Base-by-base conservation (phyloP, 1,284 basidiomycete species). In the Fistulinella staudtii region DNA sequence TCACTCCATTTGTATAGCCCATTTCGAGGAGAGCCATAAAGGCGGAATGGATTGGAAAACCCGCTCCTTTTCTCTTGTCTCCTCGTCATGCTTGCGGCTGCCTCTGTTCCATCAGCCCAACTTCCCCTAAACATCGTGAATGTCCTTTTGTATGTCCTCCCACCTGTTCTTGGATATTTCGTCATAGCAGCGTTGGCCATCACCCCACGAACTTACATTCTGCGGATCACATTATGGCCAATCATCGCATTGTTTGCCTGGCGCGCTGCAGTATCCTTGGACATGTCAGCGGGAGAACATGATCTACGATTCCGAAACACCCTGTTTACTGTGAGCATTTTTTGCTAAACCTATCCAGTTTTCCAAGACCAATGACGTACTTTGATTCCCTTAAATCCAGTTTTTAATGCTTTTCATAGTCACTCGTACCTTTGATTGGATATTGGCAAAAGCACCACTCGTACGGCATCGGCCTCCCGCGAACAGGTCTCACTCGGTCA, bases 141-240 rank as follows among this genome's bases (percentile, higher is more conserved):
- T 15, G 31, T 36, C 30, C 14, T 23, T 13, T 46, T 6, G 1
- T 49, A 67, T 48, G 41, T 74, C 37, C 47, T 72, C 8, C 72
- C 72, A 5, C 64, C 72, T 2, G 23, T 75, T 2, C 17, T 73
- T 11, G 66, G 66, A 45, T 76, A 76, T 57, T 74, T 74, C 58
- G 51, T 56, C 11, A 66, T 68, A 22, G 77, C 78, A 14, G 54
- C 72, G 11, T 67, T 82, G 34, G 71, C 74, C 4, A 58, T 75
- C 21, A 53, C 68, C 8, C 72, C 73, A 0, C 55, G 61, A 11
- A 79, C 78, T 0, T 65, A 62, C 23, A 28, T 53, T 9, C 53
- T 71, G 20, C 73, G 76, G 30, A 42, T 76, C 22, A 69, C 68
- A 4, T 50, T 79, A 17, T 63, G 77, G 25, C 75, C 74, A 2